These are phyloP conservation scores for Aspergillus baeticus DNA, from an alignment of 495 filamentous ascomycete genomes.

Conservation along the genomic window DNA sequence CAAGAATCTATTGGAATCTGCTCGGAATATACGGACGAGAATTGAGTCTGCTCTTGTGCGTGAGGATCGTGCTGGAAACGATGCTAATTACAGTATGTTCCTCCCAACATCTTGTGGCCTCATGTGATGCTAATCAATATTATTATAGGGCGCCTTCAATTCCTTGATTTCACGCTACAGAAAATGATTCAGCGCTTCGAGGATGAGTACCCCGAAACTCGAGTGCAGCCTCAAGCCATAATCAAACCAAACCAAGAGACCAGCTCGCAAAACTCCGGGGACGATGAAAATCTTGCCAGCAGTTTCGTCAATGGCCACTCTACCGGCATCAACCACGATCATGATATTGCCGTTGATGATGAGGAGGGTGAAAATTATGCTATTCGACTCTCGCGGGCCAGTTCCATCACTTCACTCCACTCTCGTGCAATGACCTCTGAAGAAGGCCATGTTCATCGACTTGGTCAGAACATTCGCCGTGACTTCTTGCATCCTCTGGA, in stretches of 20 bases:
- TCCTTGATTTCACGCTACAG: constrained; percentile 85
- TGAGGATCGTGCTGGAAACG: constrained; percentile 65
- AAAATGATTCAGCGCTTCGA: constrained; percentile 94
- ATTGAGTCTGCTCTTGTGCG: constrained; percentile 83
- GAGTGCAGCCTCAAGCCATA: constrained; percentile 43
- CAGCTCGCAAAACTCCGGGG: constrained; percentile 41
- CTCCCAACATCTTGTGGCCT: not conserved
- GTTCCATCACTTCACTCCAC: constrained; percentile 76
- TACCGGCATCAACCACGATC: constrained; percentile 31
- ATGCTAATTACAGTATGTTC: constrained; percentile 73
- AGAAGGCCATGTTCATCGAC: constrained; percentile 84
- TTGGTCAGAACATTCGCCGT: constrained; percentile 76
- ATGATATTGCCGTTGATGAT: constrained; percentile 45
- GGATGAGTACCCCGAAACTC: constrained; percentile 90
- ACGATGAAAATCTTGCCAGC: constrained; percentile 36
- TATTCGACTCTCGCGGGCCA: constrained; percentile 61
- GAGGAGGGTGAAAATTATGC: constrained; percentile 48
- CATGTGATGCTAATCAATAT: constrained; percentile 17
- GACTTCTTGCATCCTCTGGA: constrained; percentile 57
- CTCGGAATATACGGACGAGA: constrained; percentile 79
- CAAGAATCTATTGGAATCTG: constrained; percentile 79
- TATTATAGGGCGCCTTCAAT: constrained; percentile 71
- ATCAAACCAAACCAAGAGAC: constrained; percentile 29
- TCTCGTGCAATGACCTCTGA: constrained; percentile 79
- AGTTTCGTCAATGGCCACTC: constrained; percentile 32